Evolutionary conservation across 768 basidiomycete genomes (phyloP).

Genomic region (Boletus sp.): DNA sequence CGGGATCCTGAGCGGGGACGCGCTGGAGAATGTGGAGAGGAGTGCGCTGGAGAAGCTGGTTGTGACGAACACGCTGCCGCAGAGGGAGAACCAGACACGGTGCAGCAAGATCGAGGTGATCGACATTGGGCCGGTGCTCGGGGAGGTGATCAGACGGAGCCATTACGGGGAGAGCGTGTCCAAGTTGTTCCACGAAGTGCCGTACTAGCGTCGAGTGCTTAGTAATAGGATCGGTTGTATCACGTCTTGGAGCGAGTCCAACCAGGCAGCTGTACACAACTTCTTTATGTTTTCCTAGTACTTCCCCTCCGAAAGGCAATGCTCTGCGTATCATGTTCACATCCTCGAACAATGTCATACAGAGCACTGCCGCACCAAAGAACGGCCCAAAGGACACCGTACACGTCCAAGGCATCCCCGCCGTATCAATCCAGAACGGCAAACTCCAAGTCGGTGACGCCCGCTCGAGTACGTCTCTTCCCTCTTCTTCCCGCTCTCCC

Average conservation of each 20-base stretch:
- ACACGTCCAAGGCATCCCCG: conserved; percentile 69
- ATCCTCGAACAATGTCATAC: conserved; percentile 30
- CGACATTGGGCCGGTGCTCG: conserved; percentile 91
- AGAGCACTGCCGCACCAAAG: conserved; percentile 26
- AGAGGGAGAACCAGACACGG: conserved; percentile 64
- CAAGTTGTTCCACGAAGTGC: conserved; percentile 86
- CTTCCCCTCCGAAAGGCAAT: conserved; percentile 26
- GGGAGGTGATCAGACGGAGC: conserved; percentile 92
- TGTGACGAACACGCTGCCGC: conserved; percentile 97
- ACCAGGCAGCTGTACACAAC: not conserved
- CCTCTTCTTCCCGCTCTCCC: not conserved
- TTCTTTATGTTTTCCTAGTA: conserved; percentile 20
- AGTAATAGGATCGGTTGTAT: conserved; percentile 12
- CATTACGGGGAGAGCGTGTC: conserved; percentile 97
- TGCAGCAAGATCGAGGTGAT: conserved; percentile 88
- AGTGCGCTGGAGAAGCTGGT: conserved; percentile 89
- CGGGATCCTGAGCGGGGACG: conserved; percentile 90
- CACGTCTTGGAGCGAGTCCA: not conserved
- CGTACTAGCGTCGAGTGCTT: conserved; percentile 51
- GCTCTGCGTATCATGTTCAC: conserved; percentile 34
- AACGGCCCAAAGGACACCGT: conserved; percentile 52
- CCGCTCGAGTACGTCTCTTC: conserved; percentile 55
- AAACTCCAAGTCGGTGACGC: conserved; percentile 71
- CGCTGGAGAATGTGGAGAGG: conserved; percentile 66
- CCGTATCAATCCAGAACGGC: conserved; percentile 68